Base-by-base conservation (phyloP, 164 flowering plant genomes). In the Macadamia integrifolia region DNA sequence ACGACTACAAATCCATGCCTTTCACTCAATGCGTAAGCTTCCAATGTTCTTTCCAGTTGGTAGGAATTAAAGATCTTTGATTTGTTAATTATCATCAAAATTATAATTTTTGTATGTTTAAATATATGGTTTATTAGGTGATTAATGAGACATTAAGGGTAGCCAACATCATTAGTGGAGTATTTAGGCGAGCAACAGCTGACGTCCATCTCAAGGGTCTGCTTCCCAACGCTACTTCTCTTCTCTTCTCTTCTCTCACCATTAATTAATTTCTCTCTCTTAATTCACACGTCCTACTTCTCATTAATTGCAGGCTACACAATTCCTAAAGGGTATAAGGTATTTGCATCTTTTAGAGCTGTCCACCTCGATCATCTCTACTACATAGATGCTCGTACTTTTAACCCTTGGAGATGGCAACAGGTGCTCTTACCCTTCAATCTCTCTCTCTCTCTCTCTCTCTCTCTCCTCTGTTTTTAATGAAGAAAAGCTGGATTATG, bases 401-500 rank as follows among this genome's bases (percentile, higher is more conserved):
- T 95, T 69, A 82, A 90, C 73, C 99, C 99, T 0, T 95, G 98
- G 99, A 85, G 99, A 76, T 95, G 99, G 99, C 91, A 92, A 93
- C 91, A 92, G 96, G 93, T 88, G 49, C 6, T 46, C 52, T 13
- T 46, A 18, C 17, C 35, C 40, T 9, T 1, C 55, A 60, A 28
- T 72, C 65, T 60, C 23, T 64, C 58, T 56, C 52, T 58, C 42
- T 40, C n/a, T 14, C 53, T 59, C 28, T 53, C 58, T 40, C 5
- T 59, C 6, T n/a, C 28, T 8, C 0, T 3, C 9, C 48, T 43
- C 48, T 43, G 50, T 8, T 46, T 2, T 35, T 35, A 35, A 35
- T 35, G 40, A 35, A 35, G 40, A 35, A 35, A 35, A 35, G 3
- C 13, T 58, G 49, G 48, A 18, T 14, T 46, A 14, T 43, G 65